Evolutionary conservation across 345 rosid species (phyloP).

Genomic region (Sonneratia alba): DNA sequence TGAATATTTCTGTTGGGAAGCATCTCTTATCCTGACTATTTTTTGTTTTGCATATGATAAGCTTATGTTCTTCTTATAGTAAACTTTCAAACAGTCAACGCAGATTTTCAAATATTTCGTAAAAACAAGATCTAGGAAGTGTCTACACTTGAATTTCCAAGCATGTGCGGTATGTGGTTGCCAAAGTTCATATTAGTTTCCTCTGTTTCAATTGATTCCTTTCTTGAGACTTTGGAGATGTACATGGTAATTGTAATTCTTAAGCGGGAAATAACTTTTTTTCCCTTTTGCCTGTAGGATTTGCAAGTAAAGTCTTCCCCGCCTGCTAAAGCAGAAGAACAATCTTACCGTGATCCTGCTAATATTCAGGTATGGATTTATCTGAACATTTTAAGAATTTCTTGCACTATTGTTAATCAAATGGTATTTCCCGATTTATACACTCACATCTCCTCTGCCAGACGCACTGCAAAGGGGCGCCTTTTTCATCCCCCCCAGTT

Average conservation of each 20-base stretch:
- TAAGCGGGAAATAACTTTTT: background rate
- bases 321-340: conserved; percentile 19
- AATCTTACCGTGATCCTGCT: conserved; percentile 25
- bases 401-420: background rate
- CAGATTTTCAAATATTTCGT: background rate
- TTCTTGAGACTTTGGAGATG: background rate
- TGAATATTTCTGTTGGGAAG: background rate
- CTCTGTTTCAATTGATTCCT: background rate
- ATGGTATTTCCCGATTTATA: background rate
- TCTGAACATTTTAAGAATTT: background rate
- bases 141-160: background rate
- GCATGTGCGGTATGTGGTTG: background rate
- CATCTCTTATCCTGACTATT: background rate
- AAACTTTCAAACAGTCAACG: background rate
- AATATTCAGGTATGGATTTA: conserved; percentile 26
- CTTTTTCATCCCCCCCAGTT: background rate
- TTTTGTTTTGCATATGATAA: background rate
- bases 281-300: conserved; percentile 19
- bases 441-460: background rate
- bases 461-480: background rate
- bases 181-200: background rate
- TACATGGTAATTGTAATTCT: background rate
- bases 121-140: background rate
- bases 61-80: background rate
- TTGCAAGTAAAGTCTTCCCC: conserved; percentile 33